Base-by-base conservation (phyloP, 306 rosid genomes). In the Oxytropis ochrocephala region DNA sequence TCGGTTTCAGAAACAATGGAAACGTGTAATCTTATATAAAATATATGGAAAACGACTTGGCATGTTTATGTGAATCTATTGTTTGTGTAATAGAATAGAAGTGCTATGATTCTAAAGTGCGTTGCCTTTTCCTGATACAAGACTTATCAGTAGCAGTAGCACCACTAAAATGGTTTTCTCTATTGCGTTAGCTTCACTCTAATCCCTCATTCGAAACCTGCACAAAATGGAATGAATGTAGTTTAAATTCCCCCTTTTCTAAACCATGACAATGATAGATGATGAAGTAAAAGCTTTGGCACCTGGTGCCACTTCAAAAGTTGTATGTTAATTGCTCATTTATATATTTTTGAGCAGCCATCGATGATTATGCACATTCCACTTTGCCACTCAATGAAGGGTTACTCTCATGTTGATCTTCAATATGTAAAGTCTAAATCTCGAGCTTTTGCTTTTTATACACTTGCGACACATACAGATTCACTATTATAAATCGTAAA, bases 121-220 rank as follows among this genome's bases (percentile, higher is more conserved):
- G 67, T 13, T 32, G 59, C 53, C 44, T 62, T 76, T 71, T 47
- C 56, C 33, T 24, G 0, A 35, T 47, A n/a, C n/a, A n/a, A 56
- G 78, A 48, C 81, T 70, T 44, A 32, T 65, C 70, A 36, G 42
- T 54, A 9, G 66, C 70, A 36, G 42, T 54, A n/a, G 66, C 32
- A 33, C 64, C 53, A 58, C 52, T 19, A 49, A 21, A 41, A 47
- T 64, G 47, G 52, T 69, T 61, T 60, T 70, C 60, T 53, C 46
- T 24, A 38, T 72, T 78, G 70, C 77, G 54, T 73, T 62, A 21
- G 19, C 52, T 49, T 61, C 77, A 78, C 68, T 77, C 63, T 55
- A 53, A 32, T 72, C 8, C 38, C 38, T 38, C 70, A 48, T 41
- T 70, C 59, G 59, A 65, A 69, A 65, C 29, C 74, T 65, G 74